Percentiles rank a stretch among this genome's conserved stretches.
These are phyloP conservation scores for Lasiodiplodia citricola DNA, from an alignment of 2,329 filamentous ascomycete species.

Conservation along the genomic window DNA sequence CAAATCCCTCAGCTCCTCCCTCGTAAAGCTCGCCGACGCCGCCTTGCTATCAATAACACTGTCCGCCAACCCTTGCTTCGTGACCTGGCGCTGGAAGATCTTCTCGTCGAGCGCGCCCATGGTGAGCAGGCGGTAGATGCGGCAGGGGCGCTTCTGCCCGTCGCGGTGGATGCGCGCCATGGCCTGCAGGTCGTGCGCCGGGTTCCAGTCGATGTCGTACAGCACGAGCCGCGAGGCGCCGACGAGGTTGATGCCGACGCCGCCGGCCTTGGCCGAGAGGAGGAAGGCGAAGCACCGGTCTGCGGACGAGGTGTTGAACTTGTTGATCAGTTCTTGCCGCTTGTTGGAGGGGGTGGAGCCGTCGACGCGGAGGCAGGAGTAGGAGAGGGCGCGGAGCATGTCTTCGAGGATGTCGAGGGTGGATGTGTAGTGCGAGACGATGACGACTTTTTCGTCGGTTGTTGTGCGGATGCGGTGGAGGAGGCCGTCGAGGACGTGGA, in stretches of 20 bases:
- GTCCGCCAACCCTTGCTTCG: slow-evolving; percentile 72
- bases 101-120: slow-evolving; percentile 75
- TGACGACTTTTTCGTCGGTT: slow-evolving; percentile 72
- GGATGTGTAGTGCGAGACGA: slow-evolving; percentile 78
- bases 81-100: slow-evolving; percentile 75
- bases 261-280: slow-evolving; percentile 74
- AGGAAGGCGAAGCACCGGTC: slow-evolving; percentile 70
- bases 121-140: slow-evolving; percentile 72
- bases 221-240: slow-evolving; percentile 73
- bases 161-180: slow-evolving; percentile 78
- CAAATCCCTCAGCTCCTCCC: slow-evolving; percentile 69
- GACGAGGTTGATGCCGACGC: slow-evolving; percentile 72
- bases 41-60: slow-evolving; percentile 73
- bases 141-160: slow-evolving; percentile 70
- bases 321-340: slow-evolving; percentile 70
- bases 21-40: slow-evolving; percentile 65
- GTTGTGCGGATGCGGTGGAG: slow-evolving; percentile 64
- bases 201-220: slow-evolving; percentile 79
- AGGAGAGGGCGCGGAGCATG: slow-evolving; percentile 64
- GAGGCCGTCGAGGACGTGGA: slow-evolving; percentile 70
- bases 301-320: slow-evolving; percentile 67
- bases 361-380: slow-evolving; percentile 71
- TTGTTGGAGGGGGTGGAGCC: slow-evolving; percentile 68
- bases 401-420: slow-evolving; percentile 71
- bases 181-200: slow-evolving; percentile 73